Conservation (phyloP, 495 filamentous ascomycete species). For the Schizothecium vesticola region DNA sequence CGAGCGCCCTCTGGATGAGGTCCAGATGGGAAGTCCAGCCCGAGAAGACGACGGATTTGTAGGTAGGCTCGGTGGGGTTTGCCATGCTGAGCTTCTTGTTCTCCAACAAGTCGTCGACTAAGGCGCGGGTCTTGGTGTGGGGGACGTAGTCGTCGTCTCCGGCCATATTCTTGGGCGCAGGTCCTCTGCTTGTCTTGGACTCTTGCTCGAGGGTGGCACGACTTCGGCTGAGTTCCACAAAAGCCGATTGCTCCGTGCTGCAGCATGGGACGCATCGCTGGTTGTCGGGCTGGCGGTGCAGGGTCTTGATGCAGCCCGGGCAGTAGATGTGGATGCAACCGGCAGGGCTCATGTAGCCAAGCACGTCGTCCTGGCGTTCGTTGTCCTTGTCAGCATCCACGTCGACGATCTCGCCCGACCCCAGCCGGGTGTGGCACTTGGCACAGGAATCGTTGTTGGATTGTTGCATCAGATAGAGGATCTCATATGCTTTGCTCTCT, state of each 20-base stretch:
- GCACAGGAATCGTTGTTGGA: constrained; percentile 65
- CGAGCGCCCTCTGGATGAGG: constrained; percentile 80
- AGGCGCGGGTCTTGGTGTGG: constrained; percentile 81
- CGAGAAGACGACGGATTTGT: constrained; percentile 90
- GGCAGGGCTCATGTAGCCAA: constrained; percentile 63
- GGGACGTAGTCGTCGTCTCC: constrained; percentile 69
- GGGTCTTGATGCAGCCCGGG: constrained; percentile 57
- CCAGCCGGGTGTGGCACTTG: constrained; percentile 60
- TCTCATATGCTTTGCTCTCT: constrained; percentile 70
- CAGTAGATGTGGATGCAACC: constrained; percentile 83
- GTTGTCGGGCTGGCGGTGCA: constrained; percentile 29
- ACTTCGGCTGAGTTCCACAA: constrained; percentile 61
- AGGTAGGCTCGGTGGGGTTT: constrained; percentile 56
- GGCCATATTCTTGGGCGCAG: constrained; percentile 34
- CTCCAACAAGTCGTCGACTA: constrained; percentile 60
- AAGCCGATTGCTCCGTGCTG: constrained; percentile 37
- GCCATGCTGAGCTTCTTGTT: constrained; percentile 54
- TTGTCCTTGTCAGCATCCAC: constrained; percentile 41
- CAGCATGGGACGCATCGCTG: constrained; percentile 12
- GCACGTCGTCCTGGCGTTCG: constrained; percentile 51
- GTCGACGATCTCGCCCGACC: constrained; percentile 44
- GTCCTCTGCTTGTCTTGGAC: constrained; percentile 35
- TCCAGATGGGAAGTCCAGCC: constrained; percentile 92
- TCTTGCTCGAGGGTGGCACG: constrained; percentile 58
- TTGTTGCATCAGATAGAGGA: constrained; percentile 74